These are phyloP conservation scores for Umbelopsis isabellina DNA, from an alignment of 192 early-diverging fungal genomes.

Conservation along the genomic window DNA sequence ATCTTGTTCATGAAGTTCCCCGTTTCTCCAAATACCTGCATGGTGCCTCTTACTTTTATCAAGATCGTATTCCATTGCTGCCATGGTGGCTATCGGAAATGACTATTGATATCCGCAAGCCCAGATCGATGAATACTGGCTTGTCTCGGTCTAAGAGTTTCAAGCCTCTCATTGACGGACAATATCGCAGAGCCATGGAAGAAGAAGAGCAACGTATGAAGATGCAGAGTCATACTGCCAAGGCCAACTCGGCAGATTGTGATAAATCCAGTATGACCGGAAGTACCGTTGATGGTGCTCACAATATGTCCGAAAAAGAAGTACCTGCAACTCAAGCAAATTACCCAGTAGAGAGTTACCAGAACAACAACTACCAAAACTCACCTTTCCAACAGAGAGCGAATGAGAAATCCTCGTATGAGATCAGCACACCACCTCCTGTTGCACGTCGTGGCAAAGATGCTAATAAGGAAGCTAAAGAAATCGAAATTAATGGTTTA, in stretches of 20 bases:
- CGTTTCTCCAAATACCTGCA: constrained; percentile 91
- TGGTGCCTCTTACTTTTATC: constrained; percentile 53
- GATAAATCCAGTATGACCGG: constrained; percentile 1
- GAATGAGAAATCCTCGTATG: background rate
- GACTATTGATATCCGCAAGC: constrained; percentile 54
- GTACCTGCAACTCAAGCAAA: background rate
- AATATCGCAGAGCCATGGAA: constrained; percentile 40
- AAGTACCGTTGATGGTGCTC: background rate
- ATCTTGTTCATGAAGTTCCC: constrained; percentile 79
- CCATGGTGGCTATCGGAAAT: constrained; percentile 51
- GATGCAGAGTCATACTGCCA: background rate
- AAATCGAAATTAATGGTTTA: background rate
- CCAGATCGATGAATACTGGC: constrained; percentile 30
- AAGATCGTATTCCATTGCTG: constrained; percentile 32
- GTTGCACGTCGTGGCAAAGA: no score
- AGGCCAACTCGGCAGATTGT: background rate
- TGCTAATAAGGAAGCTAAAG: no score
- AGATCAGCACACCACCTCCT: no score
- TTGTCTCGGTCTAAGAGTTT: constrained; percentile 40
- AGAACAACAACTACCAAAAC: background rate
- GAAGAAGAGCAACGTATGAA: constrained; percentile 36
- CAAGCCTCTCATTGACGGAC: constrained; percentile 43
- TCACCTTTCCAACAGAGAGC: background rate
- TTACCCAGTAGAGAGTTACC: background rate
- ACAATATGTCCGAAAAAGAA: no score